These are phyloP conservation scores for Taphrina flavorubra DNA, from an alignment of 1,139 yeast genomes.

Conservation along the genomic window DNA sequence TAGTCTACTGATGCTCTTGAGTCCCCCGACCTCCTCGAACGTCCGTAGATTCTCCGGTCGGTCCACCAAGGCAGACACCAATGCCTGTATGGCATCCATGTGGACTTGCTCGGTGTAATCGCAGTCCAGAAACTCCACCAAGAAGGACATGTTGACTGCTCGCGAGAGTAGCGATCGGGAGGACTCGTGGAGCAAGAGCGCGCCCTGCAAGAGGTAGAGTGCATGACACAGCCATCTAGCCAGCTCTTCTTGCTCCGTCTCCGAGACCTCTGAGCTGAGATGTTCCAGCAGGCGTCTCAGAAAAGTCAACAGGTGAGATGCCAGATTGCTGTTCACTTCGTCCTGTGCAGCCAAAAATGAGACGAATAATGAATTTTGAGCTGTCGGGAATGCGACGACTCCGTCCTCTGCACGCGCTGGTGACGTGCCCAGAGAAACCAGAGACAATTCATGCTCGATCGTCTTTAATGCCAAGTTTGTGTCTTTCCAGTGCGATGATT, in stretches of 20 bases:
- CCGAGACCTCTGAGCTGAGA: slow-evolving; percentile 3
- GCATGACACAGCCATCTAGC: slow-evolving; percentile 42
- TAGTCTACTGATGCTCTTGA: slow-evolving; percentile 58
- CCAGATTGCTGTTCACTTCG: background rate
- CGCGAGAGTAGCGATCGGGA: slow-evolving; percentile 59
- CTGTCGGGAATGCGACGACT: slow-evolving; percentile 8
- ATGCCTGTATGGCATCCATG: slow-evolving; percentile 56
- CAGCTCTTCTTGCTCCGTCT: background rate
- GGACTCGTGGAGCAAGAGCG: slow-evolving; percentile 64
- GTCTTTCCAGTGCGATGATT: background rate
- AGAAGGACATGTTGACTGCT: slow-evolving; percentile 51
- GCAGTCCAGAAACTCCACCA: slow-evolving; percentile 46
- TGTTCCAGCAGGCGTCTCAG: slow-evolving; percentile 12
- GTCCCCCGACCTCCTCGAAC: slow-evolving; percentile 68
- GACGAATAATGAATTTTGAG: background rate
- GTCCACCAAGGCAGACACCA: slow-evolving; percentile 67
- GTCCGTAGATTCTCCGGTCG: slow-evolving; percentile 62
- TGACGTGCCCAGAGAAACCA: slow-evolving; percentile 5
- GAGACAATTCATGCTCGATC: background rate
- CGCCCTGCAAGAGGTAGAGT: slow-evolving; percentile 64
- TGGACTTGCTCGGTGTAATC: slow-evolving; percentile 36
- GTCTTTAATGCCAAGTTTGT: background rate
- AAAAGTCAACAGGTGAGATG: slow-evolving; percentile 11
- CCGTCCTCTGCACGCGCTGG: background rate
- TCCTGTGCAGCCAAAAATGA: slow-evolving; percentile 13